Base-by-base conservation (phyloP, 495 filamentous ascomycete species). In the Neurospora sp. region DNA sequence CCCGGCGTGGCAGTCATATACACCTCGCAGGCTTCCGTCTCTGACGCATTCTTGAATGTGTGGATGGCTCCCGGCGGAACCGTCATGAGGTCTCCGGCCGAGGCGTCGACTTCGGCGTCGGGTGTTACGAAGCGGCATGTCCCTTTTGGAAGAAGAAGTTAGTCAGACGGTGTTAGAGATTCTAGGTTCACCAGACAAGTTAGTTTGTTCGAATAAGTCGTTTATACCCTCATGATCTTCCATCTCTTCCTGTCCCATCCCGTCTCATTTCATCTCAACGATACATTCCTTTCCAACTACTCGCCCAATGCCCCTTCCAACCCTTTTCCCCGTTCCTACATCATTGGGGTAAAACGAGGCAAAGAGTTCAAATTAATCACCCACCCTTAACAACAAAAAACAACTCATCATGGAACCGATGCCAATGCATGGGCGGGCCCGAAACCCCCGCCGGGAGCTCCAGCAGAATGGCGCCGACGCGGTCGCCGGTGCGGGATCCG, bases 1-100 rank as follows among this genome's bases (percentile, higher is more conserved):
- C 78, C 79, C 5, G 86, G 87, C 72, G 86, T 88, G 69, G 82
- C 85, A 3, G 85, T 88, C 78, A 86, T 88, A 76, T 87, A 86
- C 76, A 88, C 85, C 77, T 82, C 82, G 39, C 83, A 82, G 70
- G 86, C 86, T 71, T 86, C 86, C 44, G 75, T 77, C 27, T 86
- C 84, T 20, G 81, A 84, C 40, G 85, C 83, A 70, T 89, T 87
- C 70, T 79, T 83, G 77, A 88, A 87, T n/a, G 84, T 86, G 73
- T 88, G 85, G 35, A 86, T 80, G 41, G 84, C 84, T 12, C 85
- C 76, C 35, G 82, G 82, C 14, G 85, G 84, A 16, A 89, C 84
- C 2, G 83, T 82, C 75, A 87, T 84, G 69, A 85, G 82, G 72
- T 89, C 85, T 3, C 86, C 87, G 31, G 75, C 78, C 61, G 79